A percentile compares a stretch with the other conserved stretches of the same genome.
Evolutionary conservation across 2,329 filamentous ascomycete genomes (phyloP).

Genomic region (Hypoxylon sp.): DNA sequence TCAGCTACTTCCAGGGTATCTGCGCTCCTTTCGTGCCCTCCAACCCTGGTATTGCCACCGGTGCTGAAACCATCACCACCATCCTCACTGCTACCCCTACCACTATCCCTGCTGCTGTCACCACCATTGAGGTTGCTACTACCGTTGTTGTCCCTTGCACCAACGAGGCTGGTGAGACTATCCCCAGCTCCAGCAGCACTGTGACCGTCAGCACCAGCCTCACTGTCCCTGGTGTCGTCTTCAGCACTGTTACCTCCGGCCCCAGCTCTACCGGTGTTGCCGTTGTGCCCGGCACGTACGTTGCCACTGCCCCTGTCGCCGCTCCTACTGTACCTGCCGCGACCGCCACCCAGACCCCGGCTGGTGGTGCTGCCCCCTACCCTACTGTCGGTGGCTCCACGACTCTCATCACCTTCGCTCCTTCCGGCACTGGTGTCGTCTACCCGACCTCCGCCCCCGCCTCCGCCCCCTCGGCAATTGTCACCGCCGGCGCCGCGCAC

Average conservation of each 20-base stretch:
- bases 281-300: constrained; percentile 60
- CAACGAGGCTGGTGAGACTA: constrained; percentile 61
- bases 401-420: constrained; percentile 58
- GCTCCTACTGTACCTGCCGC: constrained; percentile 52
- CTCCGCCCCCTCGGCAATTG: constrained; percentile 45
- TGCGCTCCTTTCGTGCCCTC: constrained; percentile 80
- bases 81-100: constrained; percentile 69
- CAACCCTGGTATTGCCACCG: constrained; percentile 90
- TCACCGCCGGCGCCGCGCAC: constrained; percentile 55
- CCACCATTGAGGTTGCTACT: constrained; percentile 65
- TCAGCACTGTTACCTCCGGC: constrained; percentile 56
- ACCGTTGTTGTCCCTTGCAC: constrained; percentile 68
- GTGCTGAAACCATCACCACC: constrained; percentile 74
- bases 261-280: constrained; percentile 58
- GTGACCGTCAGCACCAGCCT: constrained; percentile 64
- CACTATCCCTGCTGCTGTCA: constrained; percentile 60
- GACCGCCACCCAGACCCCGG: constrained; percentile 51
- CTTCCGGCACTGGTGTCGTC: constrained; percentile 55
- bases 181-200: constrained; percentile 67
- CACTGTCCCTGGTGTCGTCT: constrained; percentile 60
- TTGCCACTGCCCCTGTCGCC: constrained; percentile 49
- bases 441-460: constrained; percentile 38
- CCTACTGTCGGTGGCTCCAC: constrained; percentile 56
- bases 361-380: constrained; percentile 54
- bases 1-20: constrained; percentile 91